phyloP scores from a whole-genome alignment of 73 alveolate genomes.

The Tetrahymena borealis region DNA sequence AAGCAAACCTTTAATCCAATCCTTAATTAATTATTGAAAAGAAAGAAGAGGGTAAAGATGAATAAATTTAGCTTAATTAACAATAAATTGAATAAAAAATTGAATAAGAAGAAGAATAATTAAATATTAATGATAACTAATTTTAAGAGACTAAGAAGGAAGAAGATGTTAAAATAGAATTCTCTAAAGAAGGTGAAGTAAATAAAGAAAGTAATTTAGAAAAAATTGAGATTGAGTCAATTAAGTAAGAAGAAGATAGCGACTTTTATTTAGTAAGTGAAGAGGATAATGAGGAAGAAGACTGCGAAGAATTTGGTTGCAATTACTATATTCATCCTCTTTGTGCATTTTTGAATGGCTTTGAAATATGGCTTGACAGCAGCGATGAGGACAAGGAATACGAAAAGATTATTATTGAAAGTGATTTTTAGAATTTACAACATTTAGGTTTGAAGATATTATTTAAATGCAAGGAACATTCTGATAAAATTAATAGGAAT shows the following conservation, averaged over 20 bases:
- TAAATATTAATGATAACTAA: too few relatives aligned
- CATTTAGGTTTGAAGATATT: neutral
- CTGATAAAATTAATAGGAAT: neutral
- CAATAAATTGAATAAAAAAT: too few relatives aligned
- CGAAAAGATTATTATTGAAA: neutral
- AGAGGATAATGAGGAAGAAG: neutral
- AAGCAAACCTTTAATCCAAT: neutral
- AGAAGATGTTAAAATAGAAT: neutral
- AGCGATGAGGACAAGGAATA: neutral
- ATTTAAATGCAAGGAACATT: neutral
- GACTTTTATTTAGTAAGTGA: too few relatives aligned
- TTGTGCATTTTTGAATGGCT: neutral
- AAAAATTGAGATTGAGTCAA: neutral
- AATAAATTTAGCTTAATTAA: too few relatives aligned
- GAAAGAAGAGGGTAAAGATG: too few relatives aligned
- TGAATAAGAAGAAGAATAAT: too few relatives aligned
- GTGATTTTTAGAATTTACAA: neutral
- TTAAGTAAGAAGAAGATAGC: neutral
- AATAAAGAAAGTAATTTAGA: neutral
- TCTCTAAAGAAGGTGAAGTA: too few relatives aligned
- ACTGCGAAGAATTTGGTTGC: neutral
- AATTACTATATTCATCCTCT: neutral
- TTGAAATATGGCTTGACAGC: neutral
- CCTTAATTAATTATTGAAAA: too few relatives aligned
- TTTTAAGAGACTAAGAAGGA: neutral